Base-by-base conservation (phyloP, 2,329 filamentous ascomycete species). In the Penicillium janthinellum region DNA sequence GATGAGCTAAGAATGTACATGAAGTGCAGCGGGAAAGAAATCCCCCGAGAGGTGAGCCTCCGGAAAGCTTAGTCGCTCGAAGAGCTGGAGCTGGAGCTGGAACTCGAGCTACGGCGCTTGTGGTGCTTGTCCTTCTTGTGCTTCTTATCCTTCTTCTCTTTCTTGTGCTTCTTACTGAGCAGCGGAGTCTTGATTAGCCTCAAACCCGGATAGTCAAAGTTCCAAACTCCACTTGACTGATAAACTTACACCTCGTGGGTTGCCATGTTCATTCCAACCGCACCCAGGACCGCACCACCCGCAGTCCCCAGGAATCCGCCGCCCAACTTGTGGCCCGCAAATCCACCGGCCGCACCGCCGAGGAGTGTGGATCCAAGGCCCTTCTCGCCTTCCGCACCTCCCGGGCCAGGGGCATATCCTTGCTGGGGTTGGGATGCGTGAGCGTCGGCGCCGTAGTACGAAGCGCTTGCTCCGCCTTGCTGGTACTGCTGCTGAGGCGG, bases 381-480 rank as follows among this genome's bases (percentile, higher is more conserved):
- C 52, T 49, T 63, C 2, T 68, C 66, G 1, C 60, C 64, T 22
- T 66, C 64, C 1, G 52, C 62, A 12, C 64, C 65, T 28, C 52
- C 65, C 4, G 68, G 61, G 28, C 60, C 64, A 20, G 64, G 59
- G 5, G 59, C 34, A 4, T 66, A 63, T 50, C 63, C 68, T 41
- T 63, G 59, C 45, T 71, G 70, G 17, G 65, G 60, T 35, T 64
- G 63, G 20, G 64, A 47, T 2, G 62, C 63, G 28, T 57, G 57
- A 8, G 45, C 45, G 8, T 49, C 57, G 2, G 6, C 12, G n/a
- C 67, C 67, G 49, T 77, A 77, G 59, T 76, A 77, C 1, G 68
- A 67, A 35, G 71, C 66, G 50, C 59, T 75, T 56, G 67, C 69
- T 47, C 73, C 73, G 7, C 57, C 62, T 34, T 62, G 61, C 34